Evolutionary conservation across 371 early-diverging fungal species (phyloP), one percentile per base, ranked within the genome.

Genomic region (Mucor irregularis): DNA sequence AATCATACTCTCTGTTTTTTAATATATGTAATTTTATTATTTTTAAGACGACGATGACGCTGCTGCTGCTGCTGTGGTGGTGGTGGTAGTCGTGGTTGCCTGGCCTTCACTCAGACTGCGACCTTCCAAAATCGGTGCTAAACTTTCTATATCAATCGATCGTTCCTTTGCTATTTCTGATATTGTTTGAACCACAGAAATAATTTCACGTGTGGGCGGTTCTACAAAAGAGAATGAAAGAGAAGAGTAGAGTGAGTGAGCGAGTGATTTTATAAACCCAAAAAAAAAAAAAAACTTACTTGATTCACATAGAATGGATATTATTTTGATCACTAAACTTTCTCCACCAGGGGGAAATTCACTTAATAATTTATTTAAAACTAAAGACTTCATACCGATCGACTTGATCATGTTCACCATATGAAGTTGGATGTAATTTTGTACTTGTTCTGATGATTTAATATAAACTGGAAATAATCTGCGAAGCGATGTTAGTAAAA

Each of bases 261-360:
- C 10, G 4, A 33, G 21, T 16, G 37, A 14, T 30, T 11, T 30
- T 25, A 5, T 25, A 21, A 30, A 34, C 21, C 38, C 25, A 17
- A 0, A 31, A 16, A 38, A 29, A 47, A 14, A 11, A 26, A 14
- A 14, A 14, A 33, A 39, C 54, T 66, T 80, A 85, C 88, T 83
- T 53, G 78, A 82, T 60, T 88, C 89, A 42, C 91, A 86, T 54
- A 94, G 61, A 52, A 89, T 78, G 13, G 74, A 71, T 17, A 95
- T 59, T n/a, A 91, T 81, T 22, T 83, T 77, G 33, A 91, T 76
- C 1, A 82, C 87, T 49, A 94, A 69, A 17, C 80, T 73, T 62
- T 93, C 94, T 19, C 89, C 79, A 6, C 94, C 94, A 19, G 58
- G 56, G 8, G 90, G 91, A 69, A 92, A 93, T 48, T 73, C 65